Evolutionary conservation across 768 basidiomycete genomes (phyloP).

Genomic region (Fomitopsis serialis): DNA sequence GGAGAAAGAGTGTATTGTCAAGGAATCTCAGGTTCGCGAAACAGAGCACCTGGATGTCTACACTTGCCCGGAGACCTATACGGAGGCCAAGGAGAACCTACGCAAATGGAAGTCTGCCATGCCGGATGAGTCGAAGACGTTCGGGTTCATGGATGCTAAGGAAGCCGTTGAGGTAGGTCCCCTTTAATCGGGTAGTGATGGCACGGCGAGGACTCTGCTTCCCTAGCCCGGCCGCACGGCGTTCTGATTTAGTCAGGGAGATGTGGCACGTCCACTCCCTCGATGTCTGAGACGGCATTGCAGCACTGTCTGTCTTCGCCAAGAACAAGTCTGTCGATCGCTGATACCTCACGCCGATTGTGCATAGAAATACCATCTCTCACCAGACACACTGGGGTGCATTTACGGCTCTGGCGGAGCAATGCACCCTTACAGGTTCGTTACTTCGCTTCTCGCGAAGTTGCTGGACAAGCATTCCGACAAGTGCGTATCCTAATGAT

Average conservation of each 20-base stretch:
- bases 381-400: conserved; percentile 40
- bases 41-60: conserved; percentile 59
- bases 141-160: conserved; percentile 24
- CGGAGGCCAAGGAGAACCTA: conserved; percentile 39
- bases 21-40: conserved; percentile 49
- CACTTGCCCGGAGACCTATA: conserved; percentile 36
- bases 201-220: too few relatives aligned
- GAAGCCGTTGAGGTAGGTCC: conserved; percentile 30
- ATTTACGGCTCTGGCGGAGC: conserved; percentile 54
- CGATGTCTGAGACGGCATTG: too few relatives aligned
- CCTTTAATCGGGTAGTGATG: too few relatives aligned
- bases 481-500: too few relatives aligned
- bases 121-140: conserved; percentile 38
- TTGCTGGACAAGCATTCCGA: conserved; percentile 46
- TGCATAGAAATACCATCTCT: conserved; percentile 44
- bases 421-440: conserved; percentile 64
- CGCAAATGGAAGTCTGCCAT: conserved; percentile 42
- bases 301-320: too few relatives aligned
- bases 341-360: neutral
- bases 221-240: too few relatives aligned
- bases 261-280: too few relatives aligned
- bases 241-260: too few relatives aligned
- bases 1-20: conserved; percentile 45
- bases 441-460: conserved; percentile 52
- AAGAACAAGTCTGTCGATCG: too few relatives aligned